Percentiles rank a stretch among this genome's conserved stretches.
Evolutionary conservation across 495 filamentous ascomycete genomes (phyloP).

Genomic region (Penicillium parvum): DNA sequence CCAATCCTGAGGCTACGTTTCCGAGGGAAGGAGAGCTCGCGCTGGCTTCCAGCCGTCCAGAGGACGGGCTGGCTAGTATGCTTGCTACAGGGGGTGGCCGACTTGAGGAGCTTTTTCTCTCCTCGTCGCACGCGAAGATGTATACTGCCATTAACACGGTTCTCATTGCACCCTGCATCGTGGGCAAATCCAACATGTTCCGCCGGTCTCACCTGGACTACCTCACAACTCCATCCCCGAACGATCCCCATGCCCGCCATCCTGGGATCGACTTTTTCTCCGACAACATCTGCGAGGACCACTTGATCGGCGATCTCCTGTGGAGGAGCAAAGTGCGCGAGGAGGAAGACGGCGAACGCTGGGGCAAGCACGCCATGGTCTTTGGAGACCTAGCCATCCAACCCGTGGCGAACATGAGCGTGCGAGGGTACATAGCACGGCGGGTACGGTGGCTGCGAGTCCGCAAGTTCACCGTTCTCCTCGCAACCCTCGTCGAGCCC

Average conservation of each 20-base stretch:
- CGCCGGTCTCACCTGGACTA: constrained; percentile 82
- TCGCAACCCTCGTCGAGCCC: constrained; percentile 90
- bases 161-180: constrained; percentile 83
- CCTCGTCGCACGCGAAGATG: constrained; percentile 94
- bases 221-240: constrained; percentile 56
- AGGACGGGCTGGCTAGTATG: constrained; percentile 18
- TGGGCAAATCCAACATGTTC: constrained; percentile 99
- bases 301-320: constrained; percentile 87
- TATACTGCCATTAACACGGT: constrained; percentile 97
- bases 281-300: constrained; percentile 95
- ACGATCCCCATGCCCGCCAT: constrained; percentile 29
- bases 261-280: constrained; percentile 89
- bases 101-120: constrained; percentile 90
- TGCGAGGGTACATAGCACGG: constrained; percentile 73
- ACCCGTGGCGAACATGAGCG: constrained; percentile 77
- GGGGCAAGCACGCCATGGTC: constrained; percentile 76
- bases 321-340: constrained; percentile 60
- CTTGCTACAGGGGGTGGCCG: constrained; percentile 64
- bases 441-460: constrained; percentile 89
- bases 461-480: constrained; percentile 85
- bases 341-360: constrained; percentile 41
- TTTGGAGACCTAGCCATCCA: constrained; percentile 86
- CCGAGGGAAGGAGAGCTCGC: constrained; percentile 1
- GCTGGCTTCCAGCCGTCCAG: constrained; percentile 15
- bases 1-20: constrained; percentile 9